Percentiles rank a stretch among this genome's conserved stretches.
phyloP scores from a whole-genome alignment of 139 green algal species.

The Protoeuglena noctilucae region DNA sequence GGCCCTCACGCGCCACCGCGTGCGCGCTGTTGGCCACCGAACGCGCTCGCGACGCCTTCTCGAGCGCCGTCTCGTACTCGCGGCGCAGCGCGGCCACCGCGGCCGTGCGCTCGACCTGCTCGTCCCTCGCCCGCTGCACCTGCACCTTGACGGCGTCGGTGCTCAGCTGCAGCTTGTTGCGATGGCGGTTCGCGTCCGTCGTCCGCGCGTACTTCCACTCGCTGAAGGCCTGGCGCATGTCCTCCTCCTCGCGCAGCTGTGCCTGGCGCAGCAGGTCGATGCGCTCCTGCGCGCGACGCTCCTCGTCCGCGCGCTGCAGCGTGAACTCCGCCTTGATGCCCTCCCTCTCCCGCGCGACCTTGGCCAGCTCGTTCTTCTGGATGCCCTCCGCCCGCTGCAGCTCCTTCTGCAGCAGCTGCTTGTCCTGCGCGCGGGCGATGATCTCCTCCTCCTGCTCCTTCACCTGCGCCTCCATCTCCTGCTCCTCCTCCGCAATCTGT shows the following conservation, averaged over 20 bases:
- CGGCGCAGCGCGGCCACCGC: too few relatives aligned
- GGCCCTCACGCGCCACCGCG: neutral
- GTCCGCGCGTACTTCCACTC: neutral
- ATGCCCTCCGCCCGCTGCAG: neutral
- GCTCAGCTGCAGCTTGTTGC: neutral
- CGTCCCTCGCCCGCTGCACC: neutral
- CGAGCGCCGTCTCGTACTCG: neutral
- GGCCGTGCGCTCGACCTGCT: neutral
- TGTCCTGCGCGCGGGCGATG: neutral
- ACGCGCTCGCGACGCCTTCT: too few relatives aligned
- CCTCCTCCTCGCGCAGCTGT: neutral
- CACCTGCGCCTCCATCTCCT: neutral
- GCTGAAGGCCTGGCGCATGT: neutral
- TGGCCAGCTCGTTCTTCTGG: neutral
- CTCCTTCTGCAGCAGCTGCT: neutral
- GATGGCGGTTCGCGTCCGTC: neutral
- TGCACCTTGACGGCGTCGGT: neutral
- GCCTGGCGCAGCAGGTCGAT: neutral
- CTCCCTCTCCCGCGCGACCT: neutral
- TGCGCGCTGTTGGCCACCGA: too few relatives aligned
- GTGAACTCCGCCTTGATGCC: neutral
- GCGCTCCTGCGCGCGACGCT: neutral
- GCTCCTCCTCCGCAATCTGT: neutral
- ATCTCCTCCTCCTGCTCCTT: neutral
- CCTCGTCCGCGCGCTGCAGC: neutral